Percentiles rank a stretch among this genome's conserved stretches.
These are phyloP conservation scores for Ceratocystis papillata DNA, from an alignment of 2,329 filamentous ascomycete genomes.

Conservation along the genomic window DNA sequence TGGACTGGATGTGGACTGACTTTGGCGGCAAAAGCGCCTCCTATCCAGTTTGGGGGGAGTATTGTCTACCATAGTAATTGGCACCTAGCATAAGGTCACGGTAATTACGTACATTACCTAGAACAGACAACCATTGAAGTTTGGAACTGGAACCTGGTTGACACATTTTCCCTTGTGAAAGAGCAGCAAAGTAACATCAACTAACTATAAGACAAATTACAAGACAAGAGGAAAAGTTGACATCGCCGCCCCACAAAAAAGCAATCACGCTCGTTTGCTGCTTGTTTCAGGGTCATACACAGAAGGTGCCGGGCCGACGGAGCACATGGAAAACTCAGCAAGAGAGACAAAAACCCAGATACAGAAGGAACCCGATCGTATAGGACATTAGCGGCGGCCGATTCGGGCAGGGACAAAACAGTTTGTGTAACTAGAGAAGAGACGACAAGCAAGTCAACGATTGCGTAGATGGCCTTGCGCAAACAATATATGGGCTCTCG, in stretches of 20 bases:
- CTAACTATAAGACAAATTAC: neutral
- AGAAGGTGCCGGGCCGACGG: neutral
- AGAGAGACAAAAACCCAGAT: neutral
- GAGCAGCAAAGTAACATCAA: no score
- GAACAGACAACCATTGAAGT: no score
- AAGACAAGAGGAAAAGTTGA: neutral
- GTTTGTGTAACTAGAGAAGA: neutral
- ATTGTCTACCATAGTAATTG: neutral
- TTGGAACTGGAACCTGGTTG: no score
- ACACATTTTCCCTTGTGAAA: no score
- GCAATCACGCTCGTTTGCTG: neutral
- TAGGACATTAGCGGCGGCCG: neutral
- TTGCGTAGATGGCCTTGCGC: neutral
- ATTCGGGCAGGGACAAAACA: neutral
- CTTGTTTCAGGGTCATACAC: neutral
- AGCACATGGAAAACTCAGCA: neutral
- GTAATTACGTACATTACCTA: neutral
- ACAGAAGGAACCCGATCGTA: neutral
- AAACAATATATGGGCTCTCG: neutral
- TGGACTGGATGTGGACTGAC: conserved; percentile 2
- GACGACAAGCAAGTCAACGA: neutral
- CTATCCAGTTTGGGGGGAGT: no score
- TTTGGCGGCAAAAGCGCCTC: neutral
- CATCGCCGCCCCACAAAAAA: neutral
- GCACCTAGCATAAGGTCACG: neutral